Conservation (phyloP, 2,329 filamentous ascomycete species). For the Remersonia thermophila region DNA sequence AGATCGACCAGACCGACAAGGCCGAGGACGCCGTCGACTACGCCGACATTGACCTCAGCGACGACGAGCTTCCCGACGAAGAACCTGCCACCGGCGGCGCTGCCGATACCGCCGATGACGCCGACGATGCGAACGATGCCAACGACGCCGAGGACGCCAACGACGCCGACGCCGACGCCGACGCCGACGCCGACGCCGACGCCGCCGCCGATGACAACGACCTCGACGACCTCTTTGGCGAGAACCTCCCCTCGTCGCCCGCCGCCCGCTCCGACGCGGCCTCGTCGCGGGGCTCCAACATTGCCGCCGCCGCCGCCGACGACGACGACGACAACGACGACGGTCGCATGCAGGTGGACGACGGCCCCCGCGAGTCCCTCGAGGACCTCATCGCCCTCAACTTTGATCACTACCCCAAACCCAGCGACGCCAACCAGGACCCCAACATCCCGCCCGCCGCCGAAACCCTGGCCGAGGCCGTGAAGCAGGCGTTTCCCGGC, state of each 20-base stretch:
- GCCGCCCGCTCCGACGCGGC: slow-evolving; percentile 24
- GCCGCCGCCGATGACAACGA: slow-evolving; percentile 49
- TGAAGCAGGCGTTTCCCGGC: slow-evolving; percentile 68
- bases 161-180: no score
- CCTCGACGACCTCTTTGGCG: slow-evolving; percentile 58
- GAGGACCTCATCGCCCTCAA: slow-evolving; percentile 29
- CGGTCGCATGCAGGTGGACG: slow-evolving; percentile 16
- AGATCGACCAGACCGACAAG: slow-evolving; percentile 60
- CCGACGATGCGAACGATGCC: slow-evolving; percentile 47
- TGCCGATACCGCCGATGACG: slow-evolving; percentile 38
- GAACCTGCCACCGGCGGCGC: slow-evolving; percentile 38
- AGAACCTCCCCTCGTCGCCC: slow-evolving; percentile 31
- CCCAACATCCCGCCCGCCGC: slow-evolving; percentile 54
- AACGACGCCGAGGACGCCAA: slow-evolving; percentile 52
- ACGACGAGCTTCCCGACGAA: slow-evolving; percentile 81
- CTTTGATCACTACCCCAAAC: slow-evolving; percentile 32
- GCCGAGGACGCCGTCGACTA: slow-evolving; percentile 86
- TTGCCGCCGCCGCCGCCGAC: slow-evolving; percentile 12
- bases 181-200: slow-evolving; percentile 34
- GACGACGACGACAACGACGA: slow-evolving; percentile 15
- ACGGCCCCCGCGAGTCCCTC: slow-evolving; percentile 26
- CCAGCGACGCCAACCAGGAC: slow-evolving; percentile 43
- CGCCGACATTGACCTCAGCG: slow-evolving; percentile 83
- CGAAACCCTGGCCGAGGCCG: slow-evolving; percentile 60
- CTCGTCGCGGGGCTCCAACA: slow-evolving; percentile 17